phyloP scores from a whole-genome alignment of 768 basidiomycete species.

The Suillus americanus region DNA sequence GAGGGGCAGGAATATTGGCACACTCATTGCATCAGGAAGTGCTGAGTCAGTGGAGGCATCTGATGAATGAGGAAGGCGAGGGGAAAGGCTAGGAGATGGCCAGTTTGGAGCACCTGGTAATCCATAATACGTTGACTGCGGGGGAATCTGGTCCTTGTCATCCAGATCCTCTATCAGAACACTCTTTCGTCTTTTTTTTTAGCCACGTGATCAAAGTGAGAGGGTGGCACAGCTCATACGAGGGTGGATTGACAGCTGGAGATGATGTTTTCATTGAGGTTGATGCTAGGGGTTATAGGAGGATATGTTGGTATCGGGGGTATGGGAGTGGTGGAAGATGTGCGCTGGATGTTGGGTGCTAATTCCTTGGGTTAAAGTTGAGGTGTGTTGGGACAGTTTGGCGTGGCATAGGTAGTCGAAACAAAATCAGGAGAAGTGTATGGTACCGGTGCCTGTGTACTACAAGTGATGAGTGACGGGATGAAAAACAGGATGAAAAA shows the following conservation, averaged over 20 bases:
- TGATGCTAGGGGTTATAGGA: conserved; percentile 25
- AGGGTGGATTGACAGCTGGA: conserved; percentile 33
- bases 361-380: conserved; percentile 34
- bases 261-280: conserved; percentile 28
- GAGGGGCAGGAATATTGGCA: conserved; percentile 47
- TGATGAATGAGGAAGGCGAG: conserved; percentile 48
- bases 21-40: conserved; percentile 39
- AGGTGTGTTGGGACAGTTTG: conserved; percentile 52
- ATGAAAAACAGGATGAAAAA: too few species aligned
- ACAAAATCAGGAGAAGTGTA: conserved; percentile 28
- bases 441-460: too few species aligned
- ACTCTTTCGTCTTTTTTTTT: conserved; percentile 52
- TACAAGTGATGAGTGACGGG: too few species aligned
- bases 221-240: conserved; percentile 33
- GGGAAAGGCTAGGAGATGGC: conserved; percentile 26
- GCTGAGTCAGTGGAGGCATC: conserved; percentile 51
- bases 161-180: conserved; percentile 73
- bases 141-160: conserved; percentile 44
- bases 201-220: conserved; percentile 37
- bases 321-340: conserved; percentile 30
- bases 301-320: conserved; percentile 31
- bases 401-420: conserved; percentile 55
- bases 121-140: conserved; percentile 36
- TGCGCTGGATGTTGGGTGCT: conserved; percentile 24
- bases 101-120: conserved; percentile 45